These are phyloP conservation scores for Hypoxylon sp. DNA, from an alignment of 2,329 filamentous ascomycete genomes.

Conservation along the genomic window DNA sequence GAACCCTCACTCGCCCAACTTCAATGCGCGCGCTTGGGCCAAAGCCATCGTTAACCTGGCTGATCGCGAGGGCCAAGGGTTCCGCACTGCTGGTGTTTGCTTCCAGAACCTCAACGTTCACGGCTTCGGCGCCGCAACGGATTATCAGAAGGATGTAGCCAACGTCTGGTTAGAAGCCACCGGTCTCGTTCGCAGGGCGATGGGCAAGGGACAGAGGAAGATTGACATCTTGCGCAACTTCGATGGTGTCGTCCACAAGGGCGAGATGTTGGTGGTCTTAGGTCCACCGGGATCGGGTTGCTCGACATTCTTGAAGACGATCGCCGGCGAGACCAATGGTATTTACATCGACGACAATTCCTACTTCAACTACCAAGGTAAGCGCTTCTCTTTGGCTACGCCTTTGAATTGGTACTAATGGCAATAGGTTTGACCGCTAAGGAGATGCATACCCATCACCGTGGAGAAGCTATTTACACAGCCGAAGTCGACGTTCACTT, in stretches of 20 bases:
- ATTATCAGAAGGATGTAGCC: conserved; percentile 76
- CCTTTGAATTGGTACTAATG: conserved; percentile 32
- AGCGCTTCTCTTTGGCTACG: background rate
- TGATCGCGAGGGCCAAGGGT: conserved; percentile 64
- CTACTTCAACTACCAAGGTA: conserved; percentile 85
- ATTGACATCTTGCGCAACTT: conserved; percentile 77
- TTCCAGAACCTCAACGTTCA: conserved; percentile 77
- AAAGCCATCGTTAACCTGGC: conserved; percentile 68
- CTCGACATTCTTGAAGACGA: conserved; percentile 86
- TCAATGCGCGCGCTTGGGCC: conserved; percentile 69
- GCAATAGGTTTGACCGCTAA: conserved; percentile 70
- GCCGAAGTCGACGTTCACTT: conserved; percentile 88
- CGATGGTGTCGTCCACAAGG: conserved; percentile 75
- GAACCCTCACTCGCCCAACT: conserved; percentile 66
- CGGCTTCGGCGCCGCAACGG: conserved; percentile 74
- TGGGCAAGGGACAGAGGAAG: conserved; percentile 66
- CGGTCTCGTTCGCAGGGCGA: conserved; percentile 60
- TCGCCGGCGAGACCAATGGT: conserved; percentile 85
- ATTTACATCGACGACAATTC: conserved; percentile 77
- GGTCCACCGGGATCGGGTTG: conserved; percentile 81
- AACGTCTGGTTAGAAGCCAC: conserved; percentile 69
- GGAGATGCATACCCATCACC: conserved; percentile 82
- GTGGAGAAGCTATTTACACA: conserved; percentile 88
- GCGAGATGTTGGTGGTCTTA: conserved; percentile 81
- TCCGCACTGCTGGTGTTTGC: conserved; percentile 72